Evolutionary conservation across 495 filamentous ascomycete species (phyloP).

Genomic region (Talaromyces wortmannii): DNA sequence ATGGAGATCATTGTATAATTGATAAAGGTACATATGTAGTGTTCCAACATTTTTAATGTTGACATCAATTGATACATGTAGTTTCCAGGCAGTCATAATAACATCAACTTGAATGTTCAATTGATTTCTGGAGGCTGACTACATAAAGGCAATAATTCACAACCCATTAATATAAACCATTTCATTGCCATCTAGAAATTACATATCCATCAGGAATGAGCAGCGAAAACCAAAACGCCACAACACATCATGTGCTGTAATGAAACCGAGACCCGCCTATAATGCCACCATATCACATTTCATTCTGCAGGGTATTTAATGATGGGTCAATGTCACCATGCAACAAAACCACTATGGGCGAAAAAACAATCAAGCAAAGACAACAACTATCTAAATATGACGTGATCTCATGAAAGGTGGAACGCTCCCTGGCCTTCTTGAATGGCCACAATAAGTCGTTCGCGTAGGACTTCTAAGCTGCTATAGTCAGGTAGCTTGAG

Average conservation of each 20-base stretch:
- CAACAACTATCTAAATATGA: neutral
- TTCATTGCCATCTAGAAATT: neutral
- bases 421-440: constrained; percentile 98
- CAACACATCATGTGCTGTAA: neutral
- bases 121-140: too few relatives aligned
- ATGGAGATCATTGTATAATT: neutral
- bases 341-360: neutral
- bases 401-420: constrained; percentile 67
- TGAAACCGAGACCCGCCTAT: neutral
- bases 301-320: neutral
- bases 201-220: neutral
- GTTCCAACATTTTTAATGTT: too few relatives aligned
- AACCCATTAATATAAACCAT: too few relatives aligned
- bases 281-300: neutral
- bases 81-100: too few relatives aligned
- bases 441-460: constrained; percentile 76
- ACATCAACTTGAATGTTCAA: too few relatives aligned
- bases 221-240: neutral
- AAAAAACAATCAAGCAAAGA: neutral
- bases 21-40: neutral
- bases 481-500: constrained; percentile 97
- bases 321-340: neutral
- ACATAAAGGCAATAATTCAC: too few relatives aligned
- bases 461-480: constrained; percentile 63
- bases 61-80: too few relatives aligned